phyloP scores from a whole-genome alignment of 306 rosid species.

The Inga leiocalycina region DNA sequence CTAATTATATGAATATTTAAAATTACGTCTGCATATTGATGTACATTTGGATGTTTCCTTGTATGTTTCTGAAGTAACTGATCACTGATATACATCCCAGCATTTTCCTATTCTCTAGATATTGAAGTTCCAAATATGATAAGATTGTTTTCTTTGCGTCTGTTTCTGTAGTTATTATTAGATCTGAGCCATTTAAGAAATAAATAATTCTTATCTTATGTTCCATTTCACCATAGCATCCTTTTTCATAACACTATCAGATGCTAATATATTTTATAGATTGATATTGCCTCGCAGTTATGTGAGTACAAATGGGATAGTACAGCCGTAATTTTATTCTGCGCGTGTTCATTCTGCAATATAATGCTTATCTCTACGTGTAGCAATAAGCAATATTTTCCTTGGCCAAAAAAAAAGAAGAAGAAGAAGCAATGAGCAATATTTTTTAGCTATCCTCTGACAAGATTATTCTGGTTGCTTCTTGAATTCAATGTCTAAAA shows the following conservation, averaged over 20 bases:
- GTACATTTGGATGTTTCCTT: not conserved
- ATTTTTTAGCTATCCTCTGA: not conserved
- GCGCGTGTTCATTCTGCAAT: not conserved
- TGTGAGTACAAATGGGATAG: not conserved
- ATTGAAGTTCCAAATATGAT: not conserved
- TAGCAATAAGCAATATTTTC: not conserved
- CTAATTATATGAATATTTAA: not conserved
- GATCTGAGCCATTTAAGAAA: not conserved
- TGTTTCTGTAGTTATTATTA: not conserved
- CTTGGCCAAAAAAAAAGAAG: too few relatives aligned
- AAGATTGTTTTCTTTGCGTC: not conserved
- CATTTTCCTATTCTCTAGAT: not conserved
- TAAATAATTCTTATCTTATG: not conserved
- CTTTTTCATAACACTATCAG: not conserved
- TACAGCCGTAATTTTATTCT: not conserved
- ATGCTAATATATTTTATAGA: not conserved
- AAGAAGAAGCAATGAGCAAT: not conserved
- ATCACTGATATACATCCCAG: not conserved
- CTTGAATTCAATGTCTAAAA: not conserved
- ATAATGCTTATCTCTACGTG: not conserved
- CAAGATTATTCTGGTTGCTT: not conserved
- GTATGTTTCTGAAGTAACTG: not conserved
- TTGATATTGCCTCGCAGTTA: not conserved
- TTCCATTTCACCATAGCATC: not conserved
- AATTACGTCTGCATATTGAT: not conserved